phyloP scores from a whole-genome alignment of 495 filamentous ascomycete genomes.

The Penicillium herquei region DNA sequence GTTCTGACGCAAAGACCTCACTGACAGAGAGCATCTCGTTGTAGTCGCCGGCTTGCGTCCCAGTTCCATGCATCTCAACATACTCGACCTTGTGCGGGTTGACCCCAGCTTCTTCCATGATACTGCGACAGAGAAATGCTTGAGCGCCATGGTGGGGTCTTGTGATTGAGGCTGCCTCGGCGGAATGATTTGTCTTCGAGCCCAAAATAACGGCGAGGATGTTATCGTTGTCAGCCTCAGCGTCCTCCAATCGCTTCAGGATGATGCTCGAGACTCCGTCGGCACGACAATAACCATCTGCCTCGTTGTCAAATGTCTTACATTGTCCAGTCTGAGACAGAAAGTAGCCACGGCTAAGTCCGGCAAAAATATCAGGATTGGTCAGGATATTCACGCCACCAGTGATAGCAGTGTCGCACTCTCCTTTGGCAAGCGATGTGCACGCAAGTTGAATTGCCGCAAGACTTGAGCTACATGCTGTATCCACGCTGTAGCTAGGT shows the following conservation, averaged over 20 bases:
- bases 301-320: conserved; percentile 65
- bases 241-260: conserved; percentile 48
- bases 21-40: conserved; percentile 30
- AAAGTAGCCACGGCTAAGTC: conserved; percentile 66
- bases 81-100: conserved; percentile 49
- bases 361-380: conserved; percentile 66
- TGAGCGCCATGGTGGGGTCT: conserved; percentile 51
- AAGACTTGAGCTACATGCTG: conserved; percentile 67
- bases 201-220: conserved; percentile 42
- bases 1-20: conserved; percentile 21
- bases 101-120: conserved; percentile 43
- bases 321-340: conserved; percentile 56
- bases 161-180: conserved; percentile 44
- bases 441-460: conserved; percentile 56
- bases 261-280: conserved; percentile 46
- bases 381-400: conserved; percentile 69
- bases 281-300: conserved; percentile 69
- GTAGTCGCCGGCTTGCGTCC: conserved; percentile 42
- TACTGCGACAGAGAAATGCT: conserved; percentile 38
- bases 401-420: conserved; percentile 70
- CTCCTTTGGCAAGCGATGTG: conserved; percentile 59
- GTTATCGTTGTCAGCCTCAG: conserved; percentile 44
- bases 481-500: conserved; percentile 69
- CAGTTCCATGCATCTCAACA: conserved; percentile 52
- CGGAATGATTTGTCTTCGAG: conserved; percentile 43